These are phyloP conservation scores for Eucalyptus globulus DNA, from an alignment of 345 rosid species.

Conservation along the genomic window DNA sequence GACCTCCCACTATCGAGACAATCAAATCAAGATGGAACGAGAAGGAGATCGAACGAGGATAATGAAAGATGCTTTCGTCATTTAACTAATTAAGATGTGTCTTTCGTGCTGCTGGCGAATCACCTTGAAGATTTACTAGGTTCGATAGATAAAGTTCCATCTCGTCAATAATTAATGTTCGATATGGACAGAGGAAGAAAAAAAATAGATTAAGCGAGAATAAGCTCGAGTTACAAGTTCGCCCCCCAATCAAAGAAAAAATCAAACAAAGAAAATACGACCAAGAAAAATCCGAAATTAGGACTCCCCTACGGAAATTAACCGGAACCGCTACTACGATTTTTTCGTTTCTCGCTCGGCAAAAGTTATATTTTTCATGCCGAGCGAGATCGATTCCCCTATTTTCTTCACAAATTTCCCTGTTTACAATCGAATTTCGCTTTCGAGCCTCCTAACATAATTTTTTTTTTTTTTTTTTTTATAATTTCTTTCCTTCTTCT, in stretches of 20 bases:
- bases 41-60: background rate
- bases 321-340: background rate
- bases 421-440: background rate
- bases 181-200: background rate
- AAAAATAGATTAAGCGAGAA: background rate
- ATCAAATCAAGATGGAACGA: background rate
- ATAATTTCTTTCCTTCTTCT: background rate
- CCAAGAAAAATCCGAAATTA: background rate
- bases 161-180: background rate
- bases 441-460: background rate
- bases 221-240: background rate
- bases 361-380: background rate
- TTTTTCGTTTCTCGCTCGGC: background rate
- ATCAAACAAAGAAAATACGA: background rate
- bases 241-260: background rate
- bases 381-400: background rate
- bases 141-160: background rate
- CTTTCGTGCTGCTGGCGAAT: background rate
- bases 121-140: rapidly evolving
- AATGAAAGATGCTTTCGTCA: background rate
- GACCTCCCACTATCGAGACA: background rate
- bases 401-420: background rate
- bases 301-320: background rate
- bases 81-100: background rate
- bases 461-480: too few relatives aligned